A percentile compares a stretch with the other conserved stretches of the same genome.
These are phyloP conservation scores for Fusarium brachygibbosum DNA, from an alignment of 2,329 filamentous ascomycete genomes.

Conservation along the genomic window DNA sequence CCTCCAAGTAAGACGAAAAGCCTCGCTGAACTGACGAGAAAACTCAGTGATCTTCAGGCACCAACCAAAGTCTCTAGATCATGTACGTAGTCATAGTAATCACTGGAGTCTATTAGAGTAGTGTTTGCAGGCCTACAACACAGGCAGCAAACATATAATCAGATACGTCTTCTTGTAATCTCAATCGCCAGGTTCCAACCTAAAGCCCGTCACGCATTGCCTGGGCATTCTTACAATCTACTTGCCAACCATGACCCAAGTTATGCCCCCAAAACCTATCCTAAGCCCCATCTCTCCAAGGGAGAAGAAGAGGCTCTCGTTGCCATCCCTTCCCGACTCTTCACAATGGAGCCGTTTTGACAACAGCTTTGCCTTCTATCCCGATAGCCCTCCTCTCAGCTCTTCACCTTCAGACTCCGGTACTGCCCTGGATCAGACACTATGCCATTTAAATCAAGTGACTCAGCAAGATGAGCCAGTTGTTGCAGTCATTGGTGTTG, in stretches of 20 bases:
- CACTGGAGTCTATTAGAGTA: neutral
- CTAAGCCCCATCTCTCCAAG: neutral
- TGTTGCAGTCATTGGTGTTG: conserved; percentile 65
- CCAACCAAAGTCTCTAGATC: neutral
- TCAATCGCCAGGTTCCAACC: neutral
- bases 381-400: conserved; percentile 31
- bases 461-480: conserved; percentile 46
- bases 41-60: conserved; percentile 12
- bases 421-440: neutral
- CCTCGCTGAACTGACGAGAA: neutral
- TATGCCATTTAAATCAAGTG: neutral
- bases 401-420: conserved; percentile 14
- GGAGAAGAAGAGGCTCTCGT: neutral
- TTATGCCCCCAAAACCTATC: conserved; percentile 1
- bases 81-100: neutral
- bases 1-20: neutral
- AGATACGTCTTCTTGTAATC: conserved; percentile 1
- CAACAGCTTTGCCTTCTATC: conserved; percentile 19
- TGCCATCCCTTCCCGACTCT: conserved; percentile 8
- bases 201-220: neutral
- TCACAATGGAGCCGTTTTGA: conserved; percentile 21
- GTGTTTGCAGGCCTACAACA: neutral
- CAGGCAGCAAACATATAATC: conserved; percentile 16
- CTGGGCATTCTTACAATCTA: neutral
- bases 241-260: conserved; percentile 16